Conservation (phyloP, 2,329 filamentous ascomycete genomes). For the Fonsecaea multimorphosa region DNA sequence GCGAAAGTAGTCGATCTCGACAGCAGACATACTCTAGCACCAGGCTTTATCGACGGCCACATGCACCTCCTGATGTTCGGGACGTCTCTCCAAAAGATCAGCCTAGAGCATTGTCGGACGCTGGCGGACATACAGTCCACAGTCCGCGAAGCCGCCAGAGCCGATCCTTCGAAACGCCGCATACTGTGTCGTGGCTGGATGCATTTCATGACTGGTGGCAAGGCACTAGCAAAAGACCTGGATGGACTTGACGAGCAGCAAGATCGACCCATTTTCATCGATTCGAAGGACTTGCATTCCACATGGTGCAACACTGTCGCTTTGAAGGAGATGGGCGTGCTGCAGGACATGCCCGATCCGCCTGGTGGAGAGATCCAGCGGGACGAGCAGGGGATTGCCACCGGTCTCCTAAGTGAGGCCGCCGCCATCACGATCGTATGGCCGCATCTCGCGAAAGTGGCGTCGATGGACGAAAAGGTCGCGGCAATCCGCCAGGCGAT, state of each 20-base stretch:
- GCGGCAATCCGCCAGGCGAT: slow-evolving; percentile 50
- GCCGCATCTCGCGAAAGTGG: slow-evolving; percentile 53
- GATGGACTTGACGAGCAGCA: slow-evolving; percentile 52
- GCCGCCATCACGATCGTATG: slow-evolving; percentile 54
- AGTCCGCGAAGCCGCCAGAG: slow-evolving; percentile 51
- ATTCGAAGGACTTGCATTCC: slow-evolving; percentile 59
- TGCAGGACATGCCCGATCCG: slow-evolving; percentile 50
- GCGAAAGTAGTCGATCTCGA: slow-evolving; percentile 45
- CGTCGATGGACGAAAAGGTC: slow-evolving; percentile 53
- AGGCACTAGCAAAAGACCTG: slow-evolving; percentile 54
- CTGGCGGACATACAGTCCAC: slow-evolving; percentile 52
- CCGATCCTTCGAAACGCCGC: slow-evolving; percentile 48
- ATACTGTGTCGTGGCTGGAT: slow-evolving; percentile 59
- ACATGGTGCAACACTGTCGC: slow-evolving; percentile 59
- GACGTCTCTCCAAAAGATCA: slow-evolving; percentile 53
- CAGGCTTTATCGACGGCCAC: slow-evolving; percentile 59
- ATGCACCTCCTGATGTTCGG: slow-evolving; percentile 60
- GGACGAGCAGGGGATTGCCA: slow-evolving; percentile 51
- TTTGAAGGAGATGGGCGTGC: slow-evolving; percentile 52
- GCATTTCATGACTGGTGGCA: slow-evolving; percentile 54
- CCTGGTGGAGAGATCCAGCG: slow-evolving; percentile 56
- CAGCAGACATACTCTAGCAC: slow-evolving; percentile 48
- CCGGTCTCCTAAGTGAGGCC: slow-evolving; percentile 56
- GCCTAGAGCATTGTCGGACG: slow-evolving; percentile 51
- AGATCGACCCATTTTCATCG: slow-evolving; percentile 56